Conservation (phyloP, 2,329 filamentous ascomycete genomes). For the Polychaeton citri region DNA sequence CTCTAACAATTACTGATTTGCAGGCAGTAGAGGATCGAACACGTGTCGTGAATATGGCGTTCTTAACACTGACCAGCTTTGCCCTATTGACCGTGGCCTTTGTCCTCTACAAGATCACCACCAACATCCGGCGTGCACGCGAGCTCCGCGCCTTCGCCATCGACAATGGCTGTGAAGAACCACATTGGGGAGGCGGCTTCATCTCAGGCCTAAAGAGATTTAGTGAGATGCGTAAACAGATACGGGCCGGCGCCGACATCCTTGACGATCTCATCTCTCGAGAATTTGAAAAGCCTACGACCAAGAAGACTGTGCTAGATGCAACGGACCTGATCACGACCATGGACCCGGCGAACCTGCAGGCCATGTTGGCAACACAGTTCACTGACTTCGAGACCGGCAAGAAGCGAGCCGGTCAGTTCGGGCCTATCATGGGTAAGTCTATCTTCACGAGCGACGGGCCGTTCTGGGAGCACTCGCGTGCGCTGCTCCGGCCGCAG, state of each 20-base stretch:
- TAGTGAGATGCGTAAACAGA: conserved; percentile 1
- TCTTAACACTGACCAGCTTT: background rate
- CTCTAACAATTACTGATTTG: too few relatives aligned
- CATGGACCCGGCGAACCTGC: conserved; percentile 39
- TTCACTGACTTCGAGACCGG: conserved; percentile 36
- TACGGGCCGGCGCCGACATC: conserved; percentile 4
- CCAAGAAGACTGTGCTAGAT: conserved; percentile 4
- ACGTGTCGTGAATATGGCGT: background rate
- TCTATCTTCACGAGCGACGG: conserved; percentile 20
- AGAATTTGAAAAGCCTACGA: conserved; percentile 3
- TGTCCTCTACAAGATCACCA: background rate
- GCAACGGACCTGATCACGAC: conserved; percentile 3
- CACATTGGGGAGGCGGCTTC: background rate
- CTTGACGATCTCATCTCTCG: conserved; percentile 5
- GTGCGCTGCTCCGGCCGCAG: conserved; percentile 18
- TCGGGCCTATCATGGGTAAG: conserved; percentile 14
- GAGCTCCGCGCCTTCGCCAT: conserved; percentile 4
- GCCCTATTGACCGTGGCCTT: background rate
- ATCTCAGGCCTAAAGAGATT: conserved; percentile 1
- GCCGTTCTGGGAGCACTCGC: conserved; percentile 15
- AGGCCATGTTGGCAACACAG: conserved; percentile 38
- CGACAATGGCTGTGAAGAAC: conserved; percentile 4
- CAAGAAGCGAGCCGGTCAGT: conserved; percentile 6
- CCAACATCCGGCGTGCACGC: background rate
- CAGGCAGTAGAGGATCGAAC: too few relatives aligned